phyloP scores from a whole-genome alignment of 352 stramenopile species.

The Phytophthora hibernalis region DNA sequence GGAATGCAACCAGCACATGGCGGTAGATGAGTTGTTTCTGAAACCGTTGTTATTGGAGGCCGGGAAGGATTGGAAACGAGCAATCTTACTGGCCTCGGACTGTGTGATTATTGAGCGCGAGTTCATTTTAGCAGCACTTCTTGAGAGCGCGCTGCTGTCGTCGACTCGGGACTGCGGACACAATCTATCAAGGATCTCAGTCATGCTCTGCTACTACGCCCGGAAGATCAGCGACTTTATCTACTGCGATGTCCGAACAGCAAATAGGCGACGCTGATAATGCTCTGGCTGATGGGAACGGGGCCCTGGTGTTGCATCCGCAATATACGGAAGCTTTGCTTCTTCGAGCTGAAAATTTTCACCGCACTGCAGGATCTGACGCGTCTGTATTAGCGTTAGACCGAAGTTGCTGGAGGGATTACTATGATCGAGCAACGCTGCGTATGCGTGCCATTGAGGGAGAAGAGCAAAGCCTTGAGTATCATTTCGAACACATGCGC shows the following conservation, averaged over 20 bases:
- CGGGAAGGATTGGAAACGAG: constrained; percentile 71
- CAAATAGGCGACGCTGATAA: constrained; percentile 60
- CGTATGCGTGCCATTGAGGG: constrained; percentile 72
- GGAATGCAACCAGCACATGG: constrained; percentile 63
- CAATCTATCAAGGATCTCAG: constrained; percentile 77
- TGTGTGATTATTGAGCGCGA: constrained; percentile 76
- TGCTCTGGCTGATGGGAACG: constrained; percentile 65
- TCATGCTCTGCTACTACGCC: constrained; percentile 52
- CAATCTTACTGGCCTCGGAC: constrained; percentile 72
- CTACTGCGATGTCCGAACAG: constrained; percentile 64
- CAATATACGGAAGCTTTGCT: constrained; percentile 74
- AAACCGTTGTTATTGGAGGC: constrained; percentile 58
- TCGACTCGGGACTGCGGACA: constrained; percentile 73
- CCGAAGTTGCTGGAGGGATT: constrained; percentile 75
- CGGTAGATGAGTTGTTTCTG: constrained; percentile 69
- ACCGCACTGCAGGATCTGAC: constrained; percentile 75
- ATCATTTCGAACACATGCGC: constrained; percentile 75
- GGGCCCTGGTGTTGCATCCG: constrained; percentile 62
- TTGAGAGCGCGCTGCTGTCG: constrained; percentile 75
- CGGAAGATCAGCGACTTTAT: constrained; percentile 64
- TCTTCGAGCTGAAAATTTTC: constrained; percentile 70
- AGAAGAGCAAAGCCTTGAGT: constrained; percentile 62
- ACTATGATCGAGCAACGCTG: constrained; percentile 79
- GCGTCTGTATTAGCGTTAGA: constrained; percentile 63
- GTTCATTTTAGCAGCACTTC: constrained; percentile 59